Percentiles rank a stretch among this genome's conserved stretches.
Evolutionary conservation across 768 basidiomycete genomes (phyloP).

Genomic region (Tricholoma furcatifolium): DNA sequence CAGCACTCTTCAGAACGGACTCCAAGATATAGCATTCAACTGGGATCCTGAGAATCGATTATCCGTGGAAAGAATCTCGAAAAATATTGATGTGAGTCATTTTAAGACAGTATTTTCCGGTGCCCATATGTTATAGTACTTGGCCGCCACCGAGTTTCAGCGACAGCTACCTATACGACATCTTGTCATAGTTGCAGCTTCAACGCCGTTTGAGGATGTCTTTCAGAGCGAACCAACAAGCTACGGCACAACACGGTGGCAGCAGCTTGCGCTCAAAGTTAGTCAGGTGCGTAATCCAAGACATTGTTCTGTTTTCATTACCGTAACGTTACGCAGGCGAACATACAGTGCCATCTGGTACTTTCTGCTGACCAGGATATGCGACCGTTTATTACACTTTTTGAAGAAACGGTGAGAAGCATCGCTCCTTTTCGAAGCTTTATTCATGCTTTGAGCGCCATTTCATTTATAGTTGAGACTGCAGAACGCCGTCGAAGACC

Average conservation of each 20-base stretch:
- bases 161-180: constrained; percentile 39
- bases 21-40: constrained; percentile 43
- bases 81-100: constrained; percentile 44
- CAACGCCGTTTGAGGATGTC: constrained; percentile 36
- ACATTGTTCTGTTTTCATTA: constrained; percentile 1
- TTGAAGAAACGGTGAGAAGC: constrained; percentile 44
- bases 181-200: constrained; percentile 55
- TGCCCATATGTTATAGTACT: constrained; percentile 24
- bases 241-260: constrained; percentile 38
- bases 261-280: constrained; percentile 40
- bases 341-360: constrained; percentile 60
- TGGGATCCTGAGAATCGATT: constrained; percentile 42
- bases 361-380: constrained; percentile 46
- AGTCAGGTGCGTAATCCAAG: constrained; percentile 36
- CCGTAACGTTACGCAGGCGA: constrained; percentile 38
- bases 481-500: constrained; percentile 37
- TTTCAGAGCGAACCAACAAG: constrained; percentile 23
- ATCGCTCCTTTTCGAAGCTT: not conserved
- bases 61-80: constrained; percentile 39
- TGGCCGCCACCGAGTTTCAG: constrained; percentile 30
- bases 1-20: constrained; percentile 33
- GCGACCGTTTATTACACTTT: constrained; percentile 42
- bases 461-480: constrained; percentile 33
- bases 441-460: constrained; percentile 9
- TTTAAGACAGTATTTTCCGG: not conserved